Conservation (phyloP, 1,139 yeast genomes). For the Taphrina flavorubra region DNA sequence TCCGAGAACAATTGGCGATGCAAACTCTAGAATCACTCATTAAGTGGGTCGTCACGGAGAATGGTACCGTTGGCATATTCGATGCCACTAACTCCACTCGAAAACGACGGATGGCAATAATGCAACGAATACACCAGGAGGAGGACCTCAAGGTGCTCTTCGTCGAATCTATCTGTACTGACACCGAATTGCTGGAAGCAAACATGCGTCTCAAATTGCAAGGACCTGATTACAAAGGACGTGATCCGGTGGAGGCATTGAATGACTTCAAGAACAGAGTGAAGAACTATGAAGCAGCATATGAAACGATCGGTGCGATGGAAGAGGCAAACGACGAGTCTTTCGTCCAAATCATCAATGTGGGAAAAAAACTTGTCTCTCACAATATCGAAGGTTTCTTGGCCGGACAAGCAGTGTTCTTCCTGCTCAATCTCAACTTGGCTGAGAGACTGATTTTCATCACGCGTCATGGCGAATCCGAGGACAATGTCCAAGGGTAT, state of each 20-base stretch:
- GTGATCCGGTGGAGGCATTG: conserved; percentile 81
- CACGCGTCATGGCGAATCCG: conserved; percentile 91
- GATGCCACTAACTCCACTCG: conserved; percentile 95
- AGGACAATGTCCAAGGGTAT: conserved; percentile 78
- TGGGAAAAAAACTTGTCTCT: conserved; percentile 90
- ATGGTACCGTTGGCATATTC: conserved; percentile 91
- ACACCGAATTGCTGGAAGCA: conserved; percentile 73
- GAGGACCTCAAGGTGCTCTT: conserved; percentile 70
- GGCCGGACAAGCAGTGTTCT: conserved; percentile 91
- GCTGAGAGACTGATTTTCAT: conserved; percentile 94
- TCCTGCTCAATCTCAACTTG: conserved; percentile 84
- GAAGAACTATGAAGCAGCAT: conserved; percentile 83
- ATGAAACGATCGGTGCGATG: conserved; percentile 83
- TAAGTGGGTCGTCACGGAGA: conserved; percentile 76
- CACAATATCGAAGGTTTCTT: conserved; percentile 89
- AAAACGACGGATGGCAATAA: conserved; percentile 69
- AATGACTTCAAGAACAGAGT: conserved; percentile 82
- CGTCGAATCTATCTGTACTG: conserved; percentile 86
- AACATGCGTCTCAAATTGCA: conserved; percentile 83
- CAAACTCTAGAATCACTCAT: conserved; percentile 85
- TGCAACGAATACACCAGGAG: conserved; percentile 71
- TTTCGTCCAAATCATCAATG: conserved; percentile 93
- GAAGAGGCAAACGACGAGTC: conserved; percentile 69
- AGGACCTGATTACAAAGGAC: conserved; percentile 89
- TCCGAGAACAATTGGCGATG: conserved; percentile 95